Conservation (phyloP, 2,329 filamentous ascomycete genomes). For the Paracoccidioides lutzii region DNA sequence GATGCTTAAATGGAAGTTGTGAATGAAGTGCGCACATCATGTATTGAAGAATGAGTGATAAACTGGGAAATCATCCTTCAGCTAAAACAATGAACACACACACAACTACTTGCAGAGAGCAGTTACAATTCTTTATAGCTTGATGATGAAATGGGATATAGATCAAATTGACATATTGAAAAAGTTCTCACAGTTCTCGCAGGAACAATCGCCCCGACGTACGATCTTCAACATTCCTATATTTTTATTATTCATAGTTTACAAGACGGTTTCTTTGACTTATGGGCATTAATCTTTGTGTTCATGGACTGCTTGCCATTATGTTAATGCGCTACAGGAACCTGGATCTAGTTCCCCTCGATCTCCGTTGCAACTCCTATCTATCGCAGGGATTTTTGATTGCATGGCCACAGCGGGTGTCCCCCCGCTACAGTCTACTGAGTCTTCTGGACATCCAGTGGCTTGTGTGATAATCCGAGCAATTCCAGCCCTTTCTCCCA, state of each 20-base stretch:
- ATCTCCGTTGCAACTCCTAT: not conserved
- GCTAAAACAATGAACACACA: not conserved
- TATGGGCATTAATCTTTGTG: not conserved
- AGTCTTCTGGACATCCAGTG: not conserved
- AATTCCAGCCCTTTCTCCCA: not conserved
- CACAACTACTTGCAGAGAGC: not conserved
- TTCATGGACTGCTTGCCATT: not conserved
- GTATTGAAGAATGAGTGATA: not conserved
- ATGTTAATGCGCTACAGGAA: not conserved
- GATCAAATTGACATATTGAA: not conserved
- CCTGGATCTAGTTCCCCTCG: not conserved
- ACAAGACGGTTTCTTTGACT: not conserved
- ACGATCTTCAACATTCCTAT: no score
- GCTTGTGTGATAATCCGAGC: not conserved
- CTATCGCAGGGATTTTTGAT: not conserved
- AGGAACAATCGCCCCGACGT: not conserved
- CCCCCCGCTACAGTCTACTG: not conserved
- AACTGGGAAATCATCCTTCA: not conserved
- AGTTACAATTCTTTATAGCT: not conserved
- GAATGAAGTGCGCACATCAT: not conserved
- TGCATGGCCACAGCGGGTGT: conserved; percentile 1
- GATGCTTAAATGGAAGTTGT: no score
- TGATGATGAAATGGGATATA: not conserved
- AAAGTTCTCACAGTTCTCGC: not conserved
- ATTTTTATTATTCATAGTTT: not conserved